A percentile compares a stretch with the other conserved stretches of the same genome.
phyloP scores from a whole-genome alignment of 495 filamentous ascomycete genomes.

The Trichoderma asperelloides region DNA sequence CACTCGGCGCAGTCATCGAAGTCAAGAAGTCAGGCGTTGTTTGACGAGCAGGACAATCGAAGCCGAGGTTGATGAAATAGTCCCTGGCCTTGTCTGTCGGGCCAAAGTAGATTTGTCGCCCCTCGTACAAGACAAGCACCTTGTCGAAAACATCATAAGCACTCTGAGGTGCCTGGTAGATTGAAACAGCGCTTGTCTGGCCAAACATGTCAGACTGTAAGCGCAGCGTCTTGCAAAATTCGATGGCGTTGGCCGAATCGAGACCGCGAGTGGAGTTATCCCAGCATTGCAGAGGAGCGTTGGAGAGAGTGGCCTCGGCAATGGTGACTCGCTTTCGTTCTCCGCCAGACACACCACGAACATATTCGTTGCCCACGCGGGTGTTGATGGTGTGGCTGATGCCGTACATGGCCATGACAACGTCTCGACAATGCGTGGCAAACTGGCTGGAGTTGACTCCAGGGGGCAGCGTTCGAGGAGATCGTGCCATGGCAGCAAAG shows the following conservation, averaged over 20 bases:
- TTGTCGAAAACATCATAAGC: constrained; percentile 60
- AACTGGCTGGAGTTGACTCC: constrained; percentile 31
- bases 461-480: constrained; percentile 34
- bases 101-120: constrained; percentile 56
- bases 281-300: constrained; percentile 33
- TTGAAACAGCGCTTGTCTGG: constrained; percentile 50
- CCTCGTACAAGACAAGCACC: constrained; percentile 52
- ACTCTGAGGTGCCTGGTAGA: constrained; percentile 65
- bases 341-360: constrained; percentile 60
- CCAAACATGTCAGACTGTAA: constrained; percentile 47
- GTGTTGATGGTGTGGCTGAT: constrained; percentile 72
- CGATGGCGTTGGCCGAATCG: constrained; percentile 38
- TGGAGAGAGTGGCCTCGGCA: constrained; percentile 29
- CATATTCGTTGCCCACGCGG: constrained; percentile 71
- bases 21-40: constrained; percentile 57
- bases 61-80: constrained; percentile 48
- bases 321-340: constrained; percentile 47
- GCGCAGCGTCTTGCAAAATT: constrained; percentile 36
- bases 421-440: constrained; percentile 40
- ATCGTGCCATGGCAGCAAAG: constrained; percentile 46
- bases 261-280: constrained; percentile 47
- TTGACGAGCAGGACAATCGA: constrained; percentile 39
- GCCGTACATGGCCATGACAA: constrained; percentile 52
- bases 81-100: constrained; percentile 40
- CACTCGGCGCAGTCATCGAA: constrained; percentile 57